Conservation (phyloP, 495 filamentous ascomycete genomes). For the Neurospora tetrasperma region DNA sequence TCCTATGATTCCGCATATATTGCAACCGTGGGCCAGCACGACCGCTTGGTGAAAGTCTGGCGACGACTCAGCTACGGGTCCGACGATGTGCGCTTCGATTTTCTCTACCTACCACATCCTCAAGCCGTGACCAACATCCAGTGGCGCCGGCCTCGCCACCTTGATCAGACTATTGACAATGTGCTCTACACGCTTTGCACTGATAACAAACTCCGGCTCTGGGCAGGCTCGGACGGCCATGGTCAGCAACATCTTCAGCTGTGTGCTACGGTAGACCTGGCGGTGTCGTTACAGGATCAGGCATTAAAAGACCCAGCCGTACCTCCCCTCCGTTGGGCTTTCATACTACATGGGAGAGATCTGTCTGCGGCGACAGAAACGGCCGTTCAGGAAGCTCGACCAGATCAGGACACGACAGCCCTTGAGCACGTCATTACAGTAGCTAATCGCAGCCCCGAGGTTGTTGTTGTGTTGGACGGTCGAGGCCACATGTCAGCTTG, state of each 20-base stretch:
- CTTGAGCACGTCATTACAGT: conserved; percentile 80
- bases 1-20: conserved; percentile 80
- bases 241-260: conserved; percentile 60
- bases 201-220: conserved; percentile 76
- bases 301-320: conserved; percentile 16
- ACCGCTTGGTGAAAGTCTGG: conserved; percentile 89
- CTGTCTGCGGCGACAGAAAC: conserved; percentile 66
- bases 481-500: conserved; percentile 85
- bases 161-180: conserved; percentile 72
- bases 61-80: conserved; percentile 74
- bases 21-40: conserved; percentile 69
- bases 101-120: conserved; percentile 81
- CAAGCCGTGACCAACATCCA: conserved; percentile 67
- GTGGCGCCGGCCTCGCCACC: conserved; percentile 69
- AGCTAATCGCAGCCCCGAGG: conserved; percentile 74
- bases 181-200: conserved; percentile 87
- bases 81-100: conserved; percentile 79
- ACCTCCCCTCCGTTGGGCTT: conserved; percentile 52
- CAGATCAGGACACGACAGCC: conserved; percentile 49
- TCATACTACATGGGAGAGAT: conserved; percentile 76
- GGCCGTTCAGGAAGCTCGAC: conserved; percentile 50
- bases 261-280: conserved; percentile 77
- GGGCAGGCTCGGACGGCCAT: conserved; percentile 68
- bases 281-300: conserved; percentile 57
- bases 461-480: conserved; percentile 78